Conservation (phyloP, 352 stramenopile genomes). For the Phytopythium oedochilum region DNA sequence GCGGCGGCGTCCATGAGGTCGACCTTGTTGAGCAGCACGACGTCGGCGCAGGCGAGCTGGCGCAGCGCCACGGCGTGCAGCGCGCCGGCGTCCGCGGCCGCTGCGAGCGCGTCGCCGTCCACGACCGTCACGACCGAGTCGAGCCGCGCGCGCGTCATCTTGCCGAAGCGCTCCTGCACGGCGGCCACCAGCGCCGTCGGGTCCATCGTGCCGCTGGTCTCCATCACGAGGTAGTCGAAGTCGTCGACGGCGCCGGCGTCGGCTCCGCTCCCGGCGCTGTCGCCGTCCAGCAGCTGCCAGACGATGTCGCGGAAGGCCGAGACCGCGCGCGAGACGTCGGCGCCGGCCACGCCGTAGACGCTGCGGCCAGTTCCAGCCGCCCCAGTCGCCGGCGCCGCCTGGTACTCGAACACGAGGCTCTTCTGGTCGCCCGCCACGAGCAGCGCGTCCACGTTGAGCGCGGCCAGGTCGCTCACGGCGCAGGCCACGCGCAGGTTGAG, state of each 20-base stretch:
- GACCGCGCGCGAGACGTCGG: conserved; percentile 19
- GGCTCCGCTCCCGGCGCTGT: not conserved
- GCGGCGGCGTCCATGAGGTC: conserved; percentile 44
- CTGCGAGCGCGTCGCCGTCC: conserved; percentile 63
- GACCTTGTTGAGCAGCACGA: conserved; percentile 82
- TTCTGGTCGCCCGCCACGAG: conserved; percentile 37
- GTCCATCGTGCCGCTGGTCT: conserved; percentile 74
- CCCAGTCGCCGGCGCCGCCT: conserved; percentile 1
- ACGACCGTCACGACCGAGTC: conserved; percentile 77
- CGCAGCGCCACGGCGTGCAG: conserved; percentile 42
- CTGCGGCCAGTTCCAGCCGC: conserved; percentile 19
- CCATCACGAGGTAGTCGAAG: conserved; percentile 76
- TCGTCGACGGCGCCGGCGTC: conserved; percentile 25
- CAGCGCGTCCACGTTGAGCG: conserved; percentile 66
- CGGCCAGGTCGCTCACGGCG: conserved; percentile 61
- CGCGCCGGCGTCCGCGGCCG: conserved; percentile 16
- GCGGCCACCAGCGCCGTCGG: conserved; percentile 58
- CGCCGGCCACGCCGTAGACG: conserved; percentile 25
- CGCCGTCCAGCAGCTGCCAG: conserved; percentile 39
- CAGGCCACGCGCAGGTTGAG: conserved; percentile 67
- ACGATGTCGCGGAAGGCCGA: conserved; percentile 69
- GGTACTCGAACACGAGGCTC: conserved; percentile 28
- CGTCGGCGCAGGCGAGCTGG: conserved; percentile 67
- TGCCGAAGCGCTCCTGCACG: conserved; percentile 70
- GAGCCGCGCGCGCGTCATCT: conserved; percentile 72